Evolutionary conservation across 2,329 filamentous ascomycete species (phyloP), one percentile per base, ranked within the genome.

Genomic region (Diaporthe sp.): DNA sequence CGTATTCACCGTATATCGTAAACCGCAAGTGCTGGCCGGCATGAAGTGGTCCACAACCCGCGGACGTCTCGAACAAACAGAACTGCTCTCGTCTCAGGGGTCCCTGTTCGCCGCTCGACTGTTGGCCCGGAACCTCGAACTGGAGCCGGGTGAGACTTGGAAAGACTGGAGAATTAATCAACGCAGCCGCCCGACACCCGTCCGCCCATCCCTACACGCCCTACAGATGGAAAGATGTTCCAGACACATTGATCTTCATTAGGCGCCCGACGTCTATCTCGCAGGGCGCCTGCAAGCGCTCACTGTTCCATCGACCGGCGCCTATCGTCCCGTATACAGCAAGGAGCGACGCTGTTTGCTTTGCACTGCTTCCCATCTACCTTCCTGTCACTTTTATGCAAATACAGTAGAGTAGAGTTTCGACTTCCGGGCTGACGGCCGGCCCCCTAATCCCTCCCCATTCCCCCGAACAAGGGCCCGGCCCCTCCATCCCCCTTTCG

Each of bases 401-500:
- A 22, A 22, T 13, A 17, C 22, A 31, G 62, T 12, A 49, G 3
- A 51, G 65, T 46, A 55, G 2, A n/a, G 34, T 55, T 42, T 28
- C 19, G n/a, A 28, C 15, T 42, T 44, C 61, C 28, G 34, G 65
- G 65, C 65, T 55, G n/a, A 39, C 15, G 34, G 46, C n/a, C 39
- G 39, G 1, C 22, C 55, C 55, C 55, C 55, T 34, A 15, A 55
- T 10, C 25, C 39, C n/a, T 42, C n/a, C 34, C 25, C 46, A 31
- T 8, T 22, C 28, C 31, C 22, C 65, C 46, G 65, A 53, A n/a
- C 13, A 39, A 31, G 65, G 49, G 31, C 62, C 42, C 62, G 61
- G 61, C 61, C 46, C 62, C 44, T 37, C 34, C 34, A 49, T 42
- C 65, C 15, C 65, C 65, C 65, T 68, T 68, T 68, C 28, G 62